These are phyloP conservation scores for Fusarium tupiense DNA, from an alignment of 2,329 filamentous ascomycete genomes.

Conservation along the genomic window DNA sequence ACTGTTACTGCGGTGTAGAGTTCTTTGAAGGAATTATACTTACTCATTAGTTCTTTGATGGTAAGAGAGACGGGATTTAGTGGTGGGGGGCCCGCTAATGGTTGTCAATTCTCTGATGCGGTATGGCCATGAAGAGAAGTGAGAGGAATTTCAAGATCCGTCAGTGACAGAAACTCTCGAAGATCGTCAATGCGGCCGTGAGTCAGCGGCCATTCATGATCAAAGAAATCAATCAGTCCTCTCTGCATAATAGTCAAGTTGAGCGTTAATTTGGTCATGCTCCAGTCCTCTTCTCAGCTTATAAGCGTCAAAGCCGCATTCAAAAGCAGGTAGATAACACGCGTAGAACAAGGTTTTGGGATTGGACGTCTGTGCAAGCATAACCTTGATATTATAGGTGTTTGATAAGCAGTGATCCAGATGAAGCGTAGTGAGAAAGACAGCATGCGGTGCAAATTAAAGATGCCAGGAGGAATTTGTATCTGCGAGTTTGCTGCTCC, in stretches of 20 bases:
- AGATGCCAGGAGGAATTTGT: background rate
- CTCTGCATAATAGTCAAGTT: background rate
- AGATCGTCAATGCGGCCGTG: background rate
- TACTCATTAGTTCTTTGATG: background rate
- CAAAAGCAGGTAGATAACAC: background rate
- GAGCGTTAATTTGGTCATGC: background rate
- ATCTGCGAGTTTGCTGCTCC: fast-evolving
- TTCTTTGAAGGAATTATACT: fast-evolving
- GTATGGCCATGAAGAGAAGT: background rate
- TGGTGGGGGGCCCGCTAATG: background rate
- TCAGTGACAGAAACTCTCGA: background rate
- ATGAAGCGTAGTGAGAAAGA: background rate
- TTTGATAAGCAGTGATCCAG: background rate
- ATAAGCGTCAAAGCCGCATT: background rate
- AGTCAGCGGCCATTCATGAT: background rate
- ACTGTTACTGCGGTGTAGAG: background rate
- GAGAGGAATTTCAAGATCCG: background rate
- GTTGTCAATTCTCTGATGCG: background rate
- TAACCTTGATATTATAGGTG: background rate
- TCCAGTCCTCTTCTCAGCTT: background rate
- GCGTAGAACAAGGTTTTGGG: background rate
- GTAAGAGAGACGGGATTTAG: background rate
- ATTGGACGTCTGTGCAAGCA: background rate
- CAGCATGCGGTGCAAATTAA: fast-evolving
- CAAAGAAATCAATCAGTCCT: background rate